Conservation (phyloP, 2,329 filamentous ascomycete species). For the Fonsecaea multimorphosa region DNA sequence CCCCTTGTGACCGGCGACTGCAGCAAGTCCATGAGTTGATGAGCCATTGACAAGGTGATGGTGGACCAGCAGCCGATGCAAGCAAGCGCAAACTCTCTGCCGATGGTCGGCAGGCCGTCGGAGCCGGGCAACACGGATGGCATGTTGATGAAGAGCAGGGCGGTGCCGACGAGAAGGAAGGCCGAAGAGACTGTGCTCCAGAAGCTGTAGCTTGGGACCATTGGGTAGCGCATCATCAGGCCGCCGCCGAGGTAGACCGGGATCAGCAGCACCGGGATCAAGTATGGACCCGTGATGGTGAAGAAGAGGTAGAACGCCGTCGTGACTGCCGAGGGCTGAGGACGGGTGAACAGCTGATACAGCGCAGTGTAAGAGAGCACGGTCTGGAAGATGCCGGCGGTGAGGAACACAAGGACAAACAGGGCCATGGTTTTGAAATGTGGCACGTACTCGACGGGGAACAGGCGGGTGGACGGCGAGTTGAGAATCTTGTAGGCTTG, state of each 20-base stretch:
- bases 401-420: conserved; percentile 26
- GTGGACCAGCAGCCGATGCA: conserved; percentile 34
- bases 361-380: conserved; percentile 26
- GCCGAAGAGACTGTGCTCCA: conserved; percentile 26
- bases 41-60: conserved; percentile 25
- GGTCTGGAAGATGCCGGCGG: conserved; percentile 24
- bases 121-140: conserved; percentile 9
- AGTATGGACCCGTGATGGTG: conserved; percentile 25
- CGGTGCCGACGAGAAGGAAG: conserved; percentile 28
- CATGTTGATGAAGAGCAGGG: conserved; percentile 25
- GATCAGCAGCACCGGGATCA: conserved; percentile 24
- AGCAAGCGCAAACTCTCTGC: conserved; percentile 26
- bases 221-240: conserved; percentile 21
- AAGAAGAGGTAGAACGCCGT: conserved; percentile 31
- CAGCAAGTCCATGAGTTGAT: conserved; percentile 31
- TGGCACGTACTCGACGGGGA: conserved; percentile 23
- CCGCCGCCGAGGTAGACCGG: conserved; percentile 31
- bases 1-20: conserved; percentile 7
- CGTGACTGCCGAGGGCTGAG: conserved; percentile 17
- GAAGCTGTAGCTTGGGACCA: conserved; percentile 27
- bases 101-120: conserved; percentile 22
- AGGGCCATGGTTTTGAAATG: conserved; percentile 26
- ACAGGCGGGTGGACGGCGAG: conserved; percentile 17
- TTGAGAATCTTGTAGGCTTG: conserved; percentile 17
- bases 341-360: conserved; percentile 30